Evolutionary conservation across 169 alveolate species (phyloP).

Genomic region (Condylostoma magnum): DNA sequence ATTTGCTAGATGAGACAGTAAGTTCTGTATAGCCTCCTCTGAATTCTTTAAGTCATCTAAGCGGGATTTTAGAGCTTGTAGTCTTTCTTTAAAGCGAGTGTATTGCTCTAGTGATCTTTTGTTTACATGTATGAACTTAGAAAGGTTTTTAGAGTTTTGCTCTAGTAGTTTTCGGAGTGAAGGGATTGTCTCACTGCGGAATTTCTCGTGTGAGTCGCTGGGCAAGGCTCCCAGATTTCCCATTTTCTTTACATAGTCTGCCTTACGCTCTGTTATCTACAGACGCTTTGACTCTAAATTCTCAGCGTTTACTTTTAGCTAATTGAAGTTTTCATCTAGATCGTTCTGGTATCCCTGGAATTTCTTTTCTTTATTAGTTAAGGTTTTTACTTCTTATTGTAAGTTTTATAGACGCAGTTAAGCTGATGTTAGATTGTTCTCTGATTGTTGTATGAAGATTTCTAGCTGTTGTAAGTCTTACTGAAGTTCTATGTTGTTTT

Average conservation of each 20-base stretch:
- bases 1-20: slow-evolving; percentile 9
- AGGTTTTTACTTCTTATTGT: background rate
- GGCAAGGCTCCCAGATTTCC: slow-evolving; percentile 25
- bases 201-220: slow-evolving; percentile 15
- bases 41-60: slow-evolving; percentile 14
- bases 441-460: background rate
- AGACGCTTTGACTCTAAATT: background rate
- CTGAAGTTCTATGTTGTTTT: background rate
- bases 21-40: background rate
- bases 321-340: background rate
- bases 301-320: background rate
- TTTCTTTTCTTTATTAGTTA: background rate
- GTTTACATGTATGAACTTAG: slow-evolving; percentile 26
- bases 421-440: background rate
- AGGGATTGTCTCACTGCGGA: background rate
- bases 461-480: background rate
- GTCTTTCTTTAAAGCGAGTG: background rate
- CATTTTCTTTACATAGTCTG: slow-evolving; percentile 25
- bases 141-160: background rate
- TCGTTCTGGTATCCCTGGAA: background rate
- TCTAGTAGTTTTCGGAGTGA: background rate
- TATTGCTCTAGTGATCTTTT: slow-evolving; percentile 28
- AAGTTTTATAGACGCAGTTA: background rate
- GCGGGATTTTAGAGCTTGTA: background rate
- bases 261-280: background rate